phyloP scores from a whole-genome alignment of 2,329 filamentous ascomycete genomes.

The Sporothrix variecibatus region DNA sequence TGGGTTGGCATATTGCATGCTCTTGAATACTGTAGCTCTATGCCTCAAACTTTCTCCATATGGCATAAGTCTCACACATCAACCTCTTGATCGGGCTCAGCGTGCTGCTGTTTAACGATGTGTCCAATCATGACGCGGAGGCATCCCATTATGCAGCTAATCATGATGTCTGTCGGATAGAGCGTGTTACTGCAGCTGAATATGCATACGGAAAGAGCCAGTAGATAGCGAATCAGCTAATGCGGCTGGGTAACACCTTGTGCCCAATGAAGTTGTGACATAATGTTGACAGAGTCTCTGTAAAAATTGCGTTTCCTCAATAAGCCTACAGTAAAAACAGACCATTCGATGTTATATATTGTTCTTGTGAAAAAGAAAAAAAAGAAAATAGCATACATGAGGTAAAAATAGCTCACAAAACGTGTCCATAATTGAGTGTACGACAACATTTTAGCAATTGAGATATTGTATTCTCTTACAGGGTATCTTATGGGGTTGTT shows the following conservation, averaged over 20 bases:
- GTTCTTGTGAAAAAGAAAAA: background rate
- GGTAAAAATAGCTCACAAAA: too few species aligned
- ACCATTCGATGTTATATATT: too few species aligned
- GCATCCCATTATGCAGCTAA: background rate
- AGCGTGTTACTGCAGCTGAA: background rate
- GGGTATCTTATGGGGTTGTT: too few species aligned
- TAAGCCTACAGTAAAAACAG: too few species aligned
- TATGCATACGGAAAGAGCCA: background rate
- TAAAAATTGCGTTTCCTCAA: background rate
- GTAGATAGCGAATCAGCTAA: background rate
- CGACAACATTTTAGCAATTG: too few species aligned
- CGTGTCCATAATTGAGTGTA: too few species aligned
- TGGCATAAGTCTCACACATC: background rate
- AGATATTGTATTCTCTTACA: background rate
- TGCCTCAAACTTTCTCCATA: background rate
- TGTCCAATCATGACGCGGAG: background rate
- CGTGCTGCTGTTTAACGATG: background rate
- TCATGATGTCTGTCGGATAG: too few species aligned
- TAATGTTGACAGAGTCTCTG: background rate
- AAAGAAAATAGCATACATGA: too few species aligned
- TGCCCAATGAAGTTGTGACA: background rate
- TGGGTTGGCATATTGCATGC: constrained; percentile 2
- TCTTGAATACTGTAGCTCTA: background rate
- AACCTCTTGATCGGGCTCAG: background rate
- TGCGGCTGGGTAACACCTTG: background rate